Evolutionary conservation across 306 rosid genomes (phyloP).

Genomic region (Potentilla sterilis): DNA sequence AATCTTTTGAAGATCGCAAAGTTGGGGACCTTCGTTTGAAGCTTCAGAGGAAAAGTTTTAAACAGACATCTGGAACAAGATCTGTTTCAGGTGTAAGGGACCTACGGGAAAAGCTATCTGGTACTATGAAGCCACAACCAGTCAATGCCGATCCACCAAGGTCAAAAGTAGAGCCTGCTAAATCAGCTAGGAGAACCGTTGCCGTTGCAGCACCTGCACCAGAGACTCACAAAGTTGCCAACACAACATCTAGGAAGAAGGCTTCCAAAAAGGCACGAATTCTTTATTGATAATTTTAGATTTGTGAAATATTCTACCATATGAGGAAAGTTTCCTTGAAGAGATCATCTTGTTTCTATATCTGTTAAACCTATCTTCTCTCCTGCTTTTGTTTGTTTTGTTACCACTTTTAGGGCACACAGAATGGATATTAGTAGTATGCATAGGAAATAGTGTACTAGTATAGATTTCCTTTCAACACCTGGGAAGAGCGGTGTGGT

Average conservation of each 20-base stretch:
- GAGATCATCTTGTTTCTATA: background rate
- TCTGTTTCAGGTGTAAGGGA: constrained; percentile 62
- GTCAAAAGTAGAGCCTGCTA: constrained; percentile 46
- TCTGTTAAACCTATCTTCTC: background rate
- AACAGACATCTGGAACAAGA: constrained; percentile 59
- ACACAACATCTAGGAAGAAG: constrained; percentile 53
- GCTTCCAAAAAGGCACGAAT: constrained; percentile 61
- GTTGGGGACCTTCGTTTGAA: constrained; percentile 88
- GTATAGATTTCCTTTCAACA: background rate
- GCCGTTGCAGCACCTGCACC: constrained; percentile 44
- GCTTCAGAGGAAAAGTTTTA: constrained; percentile 83
- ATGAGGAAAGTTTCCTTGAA: background rate
- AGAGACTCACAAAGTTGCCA: constrained; percentile 45
- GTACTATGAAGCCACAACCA: constrained; percentile 68
- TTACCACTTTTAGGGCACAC: background rate
- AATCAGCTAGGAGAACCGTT: constrained; percentile 49
- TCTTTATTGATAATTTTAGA: background rate
- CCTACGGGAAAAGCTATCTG: constrained; percentile 86
- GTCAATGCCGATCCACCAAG: constrained; percentile 59
- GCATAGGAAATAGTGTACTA: background rate
- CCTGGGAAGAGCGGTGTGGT: background rate
- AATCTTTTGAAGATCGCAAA: constrained; percentile 65
- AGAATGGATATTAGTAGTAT: background rate
- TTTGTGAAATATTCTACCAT: background rate
- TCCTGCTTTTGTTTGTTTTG: background rate